Evolutionary conservation across 768 basidiomycete genomes (phyloP).

Genomic region (Hericium erinaceus): DNA sequence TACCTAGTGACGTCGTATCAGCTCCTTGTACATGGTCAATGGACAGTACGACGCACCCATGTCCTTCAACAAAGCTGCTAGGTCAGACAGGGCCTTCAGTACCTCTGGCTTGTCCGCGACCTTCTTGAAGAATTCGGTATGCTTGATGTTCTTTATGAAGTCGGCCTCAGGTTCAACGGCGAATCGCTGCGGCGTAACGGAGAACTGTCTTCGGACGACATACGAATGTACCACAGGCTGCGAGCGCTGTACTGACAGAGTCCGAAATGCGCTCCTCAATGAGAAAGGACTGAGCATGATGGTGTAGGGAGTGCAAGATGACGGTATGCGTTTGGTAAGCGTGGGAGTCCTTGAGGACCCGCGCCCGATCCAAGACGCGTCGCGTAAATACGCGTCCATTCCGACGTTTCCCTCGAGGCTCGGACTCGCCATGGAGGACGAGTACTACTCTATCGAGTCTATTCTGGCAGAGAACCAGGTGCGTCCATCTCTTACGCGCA

Average conservation of each 20-base stretch:
- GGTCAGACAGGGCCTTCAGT: conserved; percentile 35
- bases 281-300: background rate
- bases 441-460: conserved; percentile 87
- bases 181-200: conserved; percentile 20
- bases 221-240: too few species aligned
- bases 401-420: too few species aligned
- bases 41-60: conserved; percentile 27
- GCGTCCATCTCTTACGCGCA: conserved; percentile 3
- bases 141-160: conserved; percentile 33
- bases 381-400: background rate
- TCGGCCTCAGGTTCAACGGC: conserved; percentile 25
- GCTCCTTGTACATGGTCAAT: background rate
- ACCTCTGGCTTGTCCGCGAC: conserved; percentile 41
- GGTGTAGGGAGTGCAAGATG: too few species aligned
- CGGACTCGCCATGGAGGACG: conserved; percentile 57
- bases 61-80: conserved; percentile 37
- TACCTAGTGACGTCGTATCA: conserved; percentile 24
- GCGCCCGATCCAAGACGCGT: background rate
- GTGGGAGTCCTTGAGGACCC: background rate
- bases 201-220: conserved; percentile 12
- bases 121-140: conserved; percentile 38
- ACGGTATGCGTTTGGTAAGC: too few species aligned
- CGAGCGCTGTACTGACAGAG: background rate
- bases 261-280: background rate
- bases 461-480: conserved; percentile 92